Conservation (phyloP, 768 basidiomycete species). For the Boletales sp. region DNA sequence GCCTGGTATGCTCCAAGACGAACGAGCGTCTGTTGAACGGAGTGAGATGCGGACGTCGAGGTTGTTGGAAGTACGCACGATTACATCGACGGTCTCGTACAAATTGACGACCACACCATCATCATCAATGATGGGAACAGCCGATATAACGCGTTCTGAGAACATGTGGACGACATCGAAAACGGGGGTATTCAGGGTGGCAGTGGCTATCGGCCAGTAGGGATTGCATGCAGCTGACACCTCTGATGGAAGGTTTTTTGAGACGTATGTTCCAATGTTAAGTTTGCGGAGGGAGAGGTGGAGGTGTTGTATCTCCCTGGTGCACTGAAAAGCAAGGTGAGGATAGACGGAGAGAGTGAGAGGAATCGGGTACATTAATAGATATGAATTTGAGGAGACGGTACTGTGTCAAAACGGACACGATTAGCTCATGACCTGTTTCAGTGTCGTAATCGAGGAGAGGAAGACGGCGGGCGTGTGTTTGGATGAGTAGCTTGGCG, state of each 20-base stretch:
- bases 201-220: conserved; percentile 89
- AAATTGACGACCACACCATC: conserved; percentile 92
- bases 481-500: conserved; percentile 84
- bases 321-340: conserved; percentile 54
- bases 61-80: conserved; percentile 45
- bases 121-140: conserved; percentile 93
- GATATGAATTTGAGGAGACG: conserved; percentile 97
- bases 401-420: conserved; percentile 96
- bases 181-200: conserved; percentile 85
- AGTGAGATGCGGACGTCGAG: conserved; percentile 4
- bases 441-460: conserved; percentile 91
- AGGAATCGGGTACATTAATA: conserved; percentile 69
- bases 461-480: conserved; percentile 91
- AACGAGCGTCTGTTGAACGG: conserved; percentile 72
- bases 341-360: conserved; percentile 1
- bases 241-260: conserved; percentile 44
- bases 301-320: conserved; percentile 76
- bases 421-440: conserved; percentile 93
- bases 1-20: conserved; percentile 92
- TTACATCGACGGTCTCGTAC: conserved; percentile 99
- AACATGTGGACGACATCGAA: conserved; percentile 99
- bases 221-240: conserved; percentile 58
- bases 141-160: conserved; percentile 90
- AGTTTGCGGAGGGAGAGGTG: conserved; percentile 79
- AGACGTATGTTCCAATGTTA: conserved; percentile 91